These are phyloP conservation scores for Quercus engelmannii DNA, from an alignment of 306 rosid species.

Conservation along the genomic window DNA sequence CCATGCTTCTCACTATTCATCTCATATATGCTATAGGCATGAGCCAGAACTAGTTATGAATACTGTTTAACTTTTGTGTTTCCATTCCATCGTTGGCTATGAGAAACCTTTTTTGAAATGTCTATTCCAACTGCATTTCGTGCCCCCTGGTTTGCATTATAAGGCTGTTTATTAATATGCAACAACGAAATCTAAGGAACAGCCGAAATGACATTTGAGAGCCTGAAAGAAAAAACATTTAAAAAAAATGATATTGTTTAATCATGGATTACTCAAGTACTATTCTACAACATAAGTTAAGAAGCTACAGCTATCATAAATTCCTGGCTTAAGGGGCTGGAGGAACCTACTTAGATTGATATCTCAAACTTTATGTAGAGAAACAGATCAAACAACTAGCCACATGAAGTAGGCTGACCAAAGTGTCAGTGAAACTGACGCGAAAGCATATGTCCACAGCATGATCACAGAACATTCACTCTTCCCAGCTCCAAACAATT, in stretches of 20 bases:
- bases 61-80: too few relatives aligned
- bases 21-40: too few relatives aligned
- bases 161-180: neutral
- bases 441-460: conserved; percentile 7
- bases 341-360: neutral
- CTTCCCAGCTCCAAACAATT: conserved; percentile 14
- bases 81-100: too few relatives aligned
- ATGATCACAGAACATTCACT: conserved; percentile 13
- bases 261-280: too few relatives aligned
- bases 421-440: conserved; percentile 9
- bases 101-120: too few relatives aligned
- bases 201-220: neutral
- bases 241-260: neutral
- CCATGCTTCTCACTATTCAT: too few relatives aligned
- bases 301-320: neutral
- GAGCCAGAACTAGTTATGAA: too few relatives aligned
- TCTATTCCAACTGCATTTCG: too few relatives aligned
- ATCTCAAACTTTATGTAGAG: neutral
- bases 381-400: conserved; percentile 7
- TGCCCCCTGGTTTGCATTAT: too few relatives aligned
- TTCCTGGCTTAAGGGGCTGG: neutral
- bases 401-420: conserved; percentile 24
- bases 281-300: neutral
- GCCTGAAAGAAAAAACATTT: too few relatives aligned
- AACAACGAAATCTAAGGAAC: neutral